Evolutionary conservation across 1,284 basidiomycete genomes (phyloP).

Genomic region (Ganoderma multipileum): DNA sequence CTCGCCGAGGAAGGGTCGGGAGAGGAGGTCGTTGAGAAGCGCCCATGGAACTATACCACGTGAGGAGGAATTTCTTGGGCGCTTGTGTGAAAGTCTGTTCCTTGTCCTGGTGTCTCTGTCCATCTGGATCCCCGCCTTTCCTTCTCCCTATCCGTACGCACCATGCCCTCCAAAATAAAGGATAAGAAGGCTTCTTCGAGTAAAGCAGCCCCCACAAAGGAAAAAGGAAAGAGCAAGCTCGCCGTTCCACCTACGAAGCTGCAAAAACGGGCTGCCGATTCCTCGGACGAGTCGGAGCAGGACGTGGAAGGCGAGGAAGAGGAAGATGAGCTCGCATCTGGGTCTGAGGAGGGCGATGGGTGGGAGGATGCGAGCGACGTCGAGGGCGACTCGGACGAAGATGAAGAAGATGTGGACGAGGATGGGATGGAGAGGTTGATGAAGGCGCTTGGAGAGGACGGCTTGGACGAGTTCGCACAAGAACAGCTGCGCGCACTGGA

Average conservation of each 20-base stretch:
- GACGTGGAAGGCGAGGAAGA: conserved; percentile 40
- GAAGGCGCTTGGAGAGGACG: conserved; percentile 72
- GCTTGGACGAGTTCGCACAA: conserved; percentile 66
- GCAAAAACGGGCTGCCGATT: conserved; percentile 19
- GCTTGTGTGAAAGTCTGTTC: background rate
- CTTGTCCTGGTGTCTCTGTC: background rate
- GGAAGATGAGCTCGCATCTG: conserved; percentile 32
- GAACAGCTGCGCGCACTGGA: conserved; percentile 54
- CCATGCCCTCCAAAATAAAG: conserved; percentile 21
- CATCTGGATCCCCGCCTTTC: background rate
- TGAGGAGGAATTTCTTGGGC: conserved; percentile 24
- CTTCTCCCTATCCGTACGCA: background rate
- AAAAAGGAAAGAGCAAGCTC: conserved; percentile 7
- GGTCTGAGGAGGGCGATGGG: conserved; percentile 33
- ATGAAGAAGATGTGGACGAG: conserved; percentile 67
- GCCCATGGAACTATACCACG: background rate
- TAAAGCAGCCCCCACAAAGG: conserved; percentile 8
- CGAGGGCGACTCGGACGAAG: conserved; percentile 40
- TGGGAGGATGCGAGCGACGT: conserved; percentile 44
- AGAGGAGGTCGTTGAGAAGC: too few species aligned
- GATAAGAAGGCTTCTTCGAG: conserved; percentile 8
- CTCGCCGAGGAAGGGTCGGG: too few species aligned
- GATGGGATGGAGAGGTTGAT: conserved; percentile 71
- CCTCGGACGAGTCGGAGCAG: conserved; percentile 28
- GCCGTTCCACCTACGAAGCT: conserved; percentile 20